Conservation (phyloP, 768 basidiomycete genomes). For the Leccinum sublutescens region DNA sequence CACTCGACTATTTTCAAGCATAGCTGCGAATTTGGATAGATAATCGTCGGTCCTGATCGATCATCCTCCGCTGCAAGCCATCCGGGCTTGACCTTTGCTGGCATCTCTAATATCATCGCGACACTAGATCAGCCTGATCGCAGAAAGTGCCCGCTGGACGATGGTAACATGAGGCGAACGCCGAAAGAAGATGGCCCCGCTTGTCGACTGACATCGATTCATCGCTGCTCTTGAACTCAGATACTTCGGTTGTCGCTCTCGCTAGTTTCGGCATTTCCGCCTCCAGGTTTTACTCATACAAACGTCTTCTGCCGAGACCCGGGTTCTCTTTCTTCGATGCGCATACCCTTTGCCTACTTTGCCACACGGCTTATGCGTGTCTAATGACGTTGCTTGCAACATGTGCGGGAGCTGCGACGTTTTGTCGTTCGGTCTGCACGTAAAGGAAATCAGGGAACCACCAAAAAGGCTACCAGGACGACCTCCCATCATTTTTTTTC, state of each 20-base stretch:
- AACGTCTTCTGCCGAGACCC: slow-evolving; percentile 1
- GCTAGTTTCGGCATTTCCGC: background rate
- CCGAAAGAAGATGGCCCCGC: background rate
- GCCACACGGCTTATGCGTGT: slow-evolving; percentile 24
- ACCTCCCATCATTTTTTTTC: slow-evolving; percentile 8
- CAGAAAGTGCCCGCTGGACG: slow-evolving; percentile 1
- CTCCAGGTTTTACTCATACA: background rate
- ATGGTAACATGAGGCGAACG: slow-evolving; percentile 19
- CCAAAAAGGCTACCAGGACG: slow-evolving; percentile 4
- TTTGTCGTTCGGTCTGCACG: slow-evolving; percentile 16
- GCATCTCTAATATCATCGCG: background rate
- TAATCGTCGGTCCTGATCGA: background rate
- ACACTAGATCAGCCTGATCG: slow-evolving; percentile 4
- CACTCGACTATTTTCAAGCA: slow-evolving; percentile 7
- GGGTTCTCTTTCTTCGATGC: background rate
- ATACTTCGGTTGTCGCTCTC: background rate
- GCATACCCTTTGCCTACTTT: slow-evolving; percentile 5
- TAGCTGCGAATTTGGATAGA: background rate
- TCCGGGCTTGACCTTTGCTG: background rate
- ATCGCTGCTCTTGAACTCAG: background rate
- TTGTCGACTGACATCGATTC: background rate
- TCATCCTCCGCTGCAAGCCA: slow-evolving; percentile 2
- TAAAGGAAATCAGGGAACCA: slow-evolving; percentile 17
- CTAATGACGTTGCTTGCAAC: slow-evolving; percentile 18
- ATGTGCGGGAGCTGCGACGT: slow-evolving; percentile 6